These are phyloP conservation scores for Hypericum androsaemum DNA, from an alignment of 345 rosid genomes.

Conservation along the genomic window DNA sequence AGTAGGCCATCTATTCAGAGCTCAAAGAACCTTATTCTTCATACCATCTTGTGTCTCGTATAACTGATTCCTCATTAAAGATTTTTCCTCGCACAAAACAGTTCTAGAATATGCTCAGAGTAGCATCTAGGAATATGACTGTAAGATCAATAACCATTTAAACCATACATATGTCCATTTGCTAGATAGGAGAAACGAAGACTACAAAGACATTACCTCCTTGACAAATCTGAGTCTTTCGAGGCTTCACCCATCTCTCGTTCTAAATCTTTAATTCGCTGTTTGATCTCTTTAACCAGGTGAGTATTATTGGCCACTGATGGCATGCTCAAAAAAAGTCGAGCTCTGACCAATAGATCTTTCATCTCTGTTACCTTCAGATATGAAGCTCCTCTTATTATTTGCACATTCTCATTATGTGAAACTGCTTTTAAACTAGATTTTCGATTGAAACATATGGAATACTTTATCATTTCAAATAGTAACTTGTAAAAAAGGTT, in stretches of 20 bases:
- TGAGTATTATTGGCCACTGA: constrained; percentile 65
- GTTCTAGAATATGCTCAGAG: too few species aligned
- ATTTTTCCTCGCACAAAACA: too few species aligned
- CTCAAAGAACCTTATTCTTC: constrained; percentile 5
- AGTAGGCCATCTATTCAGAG: constrained; percentile 18
- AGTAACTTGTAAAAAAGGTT: too few species aligned
- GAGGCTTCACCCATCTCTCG: constrained; percentile 43
- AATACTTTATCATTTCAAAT: too few species aligned
- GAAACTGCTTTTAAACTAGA: constrained; percentile 13
- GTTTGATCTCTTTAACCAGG: constrained; percentile 60
- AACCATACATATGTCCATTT: too few species aligned
- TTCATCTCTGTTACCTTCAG: constrained; percentile 56
- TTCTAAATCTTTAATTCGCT: constrained; percentile 62
- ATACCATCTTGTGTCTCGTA: too few species aligned
- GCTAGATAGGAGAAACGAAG: neutral
- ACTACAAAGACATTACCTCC: constrained; percentile 35
- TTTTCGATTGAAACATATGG: constrained; percentile 3
- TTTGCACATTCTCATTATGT: constrained; percentile 23
- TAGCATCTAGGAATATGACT: too few species aligned
- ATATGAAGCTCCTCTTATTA: constrained; percentile 15
- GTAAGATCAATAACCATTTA: too few species aligned
- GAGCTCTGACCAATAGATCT: constrained; percentile 78
- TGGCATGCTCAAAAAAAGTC: constrained; percentile 49
- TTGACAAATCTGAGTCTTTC: constrained; percentile 68
- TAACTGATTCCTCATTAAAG: too few species aligned